Conservation (phyloP, 345 rosid genomes). For the Populus simonii region DNA sequence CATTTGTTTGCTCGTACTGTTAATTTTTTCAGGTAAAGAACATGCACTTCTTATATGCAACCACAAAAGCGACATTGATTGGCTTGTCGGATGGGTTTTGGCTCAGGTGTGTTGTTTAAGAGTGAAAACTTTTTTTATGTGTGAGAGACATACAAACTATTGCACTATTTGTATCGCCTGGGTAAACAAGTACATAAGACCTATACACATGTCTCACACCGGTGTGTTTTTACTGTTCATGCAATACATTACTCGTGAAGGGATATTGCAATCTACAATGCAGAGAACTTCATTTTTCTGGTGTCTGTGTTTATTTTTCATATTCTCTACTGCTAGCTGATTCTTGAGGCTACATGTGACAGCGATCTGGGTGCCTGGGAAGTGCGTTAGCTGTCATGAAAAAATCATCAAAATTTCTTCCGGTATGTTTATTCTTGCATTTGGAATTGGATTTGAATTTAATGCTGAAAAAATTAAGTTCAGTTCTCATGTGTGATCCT, state of each 20-base stretch:
- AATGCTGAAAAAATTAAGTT: slow-evolving; percentile 3
- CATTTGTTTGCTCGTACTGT: slow-evolving; percentile 5
- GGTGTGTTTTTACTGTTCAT: background rate
- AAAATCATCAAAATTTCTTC: slow-evolving; percentile 92
- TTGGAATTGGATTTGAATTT: background rate
- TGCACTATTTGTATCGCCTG: background rate
- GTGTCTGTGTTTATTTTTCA: background rate
- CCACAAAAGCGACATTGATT: slow-evolving; percentile 94
- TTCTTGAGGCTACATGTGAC: slow-evolving; percentile 29
- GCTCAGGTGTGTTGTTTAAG: slow-evolving; percentile 62
- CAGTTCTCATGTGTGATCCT: background rate
- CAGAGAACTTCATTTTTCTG: background rate
- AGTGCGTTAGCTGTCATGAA: slow-evolving; percentile 94
- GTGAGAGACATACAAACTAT: background rate
- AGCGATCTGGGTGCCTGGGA: slow-evolving; percentile 96
- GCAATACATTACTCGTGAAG: background rate
- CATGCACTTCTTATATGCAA: slow-evolving; percentile 83
- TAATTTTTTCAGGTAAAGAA: slow-evolving; percentile 66
- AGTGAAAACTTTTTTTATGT: background rate
- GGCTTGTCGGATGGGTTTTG: slow-evolving; percentile 98
- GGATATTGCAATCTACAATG: background rate
- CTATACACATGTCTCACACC: background rate
- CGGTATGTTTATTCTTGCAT: slow-evolving; percentile 49
- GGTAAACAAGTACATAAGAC: background rate
- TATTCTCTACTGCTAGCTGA: slow-evolving; percentile 13